A percentile compares a stretch with the other conserved stretches of the same genome.
phyloP scores from a whole-genome alignment of 2,329 filamentous ascomycete genomes.

The Acephala macrosclerotiorum region DNA sequence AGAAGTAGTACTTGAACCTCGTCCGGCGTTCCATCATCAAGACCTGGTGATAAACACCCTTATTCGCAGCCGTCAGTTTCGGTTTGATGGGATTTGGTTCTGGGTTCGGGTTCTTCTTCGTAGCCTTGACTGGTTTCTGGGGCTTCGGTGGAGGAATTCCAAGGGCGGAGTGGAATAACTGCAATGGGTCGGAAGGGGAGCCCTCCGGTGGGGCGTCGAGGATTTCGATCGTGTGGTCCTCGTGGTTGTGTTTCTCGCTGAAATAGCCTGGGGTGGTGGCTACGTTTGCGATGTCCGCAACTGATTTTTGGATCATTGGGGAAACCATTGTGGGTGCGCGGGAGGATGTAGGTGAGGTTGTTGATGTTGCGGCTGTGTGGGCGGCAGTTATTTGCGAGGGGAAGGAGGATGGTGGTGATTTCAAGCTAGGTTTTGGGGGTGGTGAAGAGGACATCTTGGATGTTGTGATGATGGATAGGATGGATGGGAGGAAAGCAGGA shows the following conservation, averaged over 20 bases:
- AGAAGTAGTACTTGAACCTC: constrained; percentile 42
- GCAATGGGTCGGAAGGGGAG: constrained; percentile 44
- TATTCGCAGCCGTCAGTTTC: constrained; percentile 41
- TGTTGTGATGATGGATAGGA: not conserved
- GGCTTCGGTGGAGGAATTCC: constrained; percentile 45
- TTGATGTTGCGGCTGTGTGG: not conserved
- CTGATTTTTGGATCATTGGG: not conserved
- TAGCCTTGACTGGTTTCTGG: constrained; percentile 16
- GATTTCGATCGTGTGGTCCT: constrained; percentile 16
- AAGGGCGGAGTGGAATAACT: constrained; percentile 52
- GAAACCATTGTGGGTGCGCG: not conserved
- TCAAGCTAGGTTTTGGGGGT: not conserved
- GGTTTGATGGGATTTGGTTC: constrained; percentile 41
- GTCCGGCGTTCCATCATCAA: constrained; percentile 44
- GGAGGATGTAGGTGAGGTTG: not conserved
- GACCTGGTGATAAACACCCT: constrained; percentile 48
- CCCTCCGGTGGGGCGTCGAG: constrained; percentile 2
- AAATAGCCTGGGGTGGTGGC: not conserved
- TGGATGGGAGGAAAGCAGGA: not conserved
- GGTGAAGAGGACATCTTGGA: not conserved
- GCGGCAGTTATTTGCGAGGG: not conserved
- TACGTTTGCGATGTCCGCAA: not conserved
- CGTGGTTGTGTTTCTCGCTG: constrained; percentile 34
- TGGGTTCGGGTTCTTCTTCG: constrained; percentile 23
- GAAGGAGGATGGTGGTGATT: not conserved